Evolutionary conservation across 129 eudicot genomes (phyloP).

Genomic region (Scalesia atractyloides): DNA sequence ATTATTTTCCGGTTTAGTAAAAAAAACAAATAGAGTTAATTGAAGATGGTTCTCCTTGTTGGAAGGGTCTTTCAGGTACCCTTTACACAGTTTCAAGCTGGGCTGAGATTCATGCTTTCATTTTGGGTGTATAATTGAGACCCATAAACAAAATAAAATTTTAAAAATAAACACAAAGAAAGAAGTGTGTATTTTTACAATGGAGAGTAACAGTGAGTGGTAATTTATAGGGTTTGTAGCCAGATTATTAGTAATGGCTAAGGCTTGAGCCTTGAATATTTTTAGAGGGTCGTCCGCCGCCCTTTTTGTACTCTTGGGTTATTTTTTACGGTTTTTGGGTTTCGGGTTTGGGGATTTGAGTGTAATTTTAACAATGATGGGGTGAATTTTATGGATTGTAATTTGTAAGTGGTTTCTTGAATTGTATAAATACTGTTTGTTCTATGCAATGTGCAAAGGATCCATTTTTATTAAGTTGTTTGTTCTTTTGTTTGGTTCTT

Average conservation of each 20-base stretch:
- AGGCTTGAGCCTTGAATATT: slow-evolving; percentile 34
- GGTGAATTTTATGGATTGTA: slow-evolving; percentile 25
- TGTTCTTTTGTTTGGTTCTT: slow-evolving; percentile 8
- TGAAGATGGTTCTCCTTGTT: slow-evolving; percentile 39
- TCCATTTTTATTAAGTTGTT: slow-evolving; percentile 6
- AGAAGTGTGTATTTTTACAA: slow-evolving; percentile 19
- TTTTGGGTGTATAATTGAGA: slow-evolving; percentile 44
- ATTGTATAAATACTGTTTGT: slow-evolving; percentile 12
- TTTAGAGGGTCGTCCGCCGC: slow-evolving; percentile 18
- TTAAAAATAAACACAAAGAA: neutral
- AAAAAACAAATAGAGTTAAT: slow-evolving; percentile 51
- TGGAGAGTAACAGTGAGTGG: slow-evolving; percentile 21
- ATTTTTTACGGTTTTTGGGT: slow-evolving; percentile 12
- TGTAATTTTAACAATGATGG: slow-evolving; percentile 14
- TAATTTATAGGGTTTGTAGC: slow-evolving; percentile 37
- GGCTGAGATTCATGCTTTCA: slow-evolving; percentile 63
- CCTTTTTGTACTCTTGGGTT: slow-evolving; percentile 9
- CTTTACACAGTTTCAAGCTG: slow-evolving; percentile 66
- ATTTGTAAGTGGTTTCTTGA: slow-evolving; percentile 28
- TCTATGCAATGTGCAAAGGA: slow-evolving; percentile 14
- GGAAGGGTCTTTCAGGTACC: slow-evolving; percentile 41
- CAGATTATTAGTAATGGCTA: slow-evolving; percentile 44
- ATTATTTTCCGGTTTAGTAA: slow-evolving; percentile 55
- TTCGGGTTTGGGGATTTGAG: slow-evolving; percentile 24
- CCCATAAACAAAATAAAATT: neutral